Conservation (phyloP, 371 early-diverging fungal species). For the Encephalitozoon romaleae region DNA sequence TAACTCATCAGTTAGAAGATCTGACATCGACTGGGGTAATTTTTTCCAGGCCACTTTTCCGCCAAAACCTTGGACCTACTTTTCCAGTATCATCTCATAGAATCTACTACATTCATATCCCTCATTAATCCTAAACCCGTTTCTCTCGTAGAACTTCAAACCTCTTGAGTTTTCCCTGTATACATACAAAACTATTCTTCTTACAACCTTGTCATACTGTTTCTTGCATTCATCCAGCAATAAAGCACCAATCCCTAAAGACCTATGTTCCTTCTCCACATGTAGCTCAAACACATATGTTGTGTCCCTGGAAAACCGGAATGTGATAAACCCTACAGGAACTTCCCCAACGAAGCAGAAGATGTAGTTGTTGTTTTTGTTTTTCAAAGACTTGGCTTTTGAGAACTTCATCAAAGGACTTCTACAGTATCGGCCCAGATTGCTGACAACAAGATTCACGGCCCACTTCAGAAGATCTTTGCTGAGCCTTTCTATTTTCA, state of each 20-base stretch:
- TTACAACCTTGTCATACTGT: neutral
- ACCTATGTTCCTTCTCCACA: neutral
- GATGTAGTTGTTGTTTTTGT: neutral
- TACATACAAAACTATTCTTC: neutral
- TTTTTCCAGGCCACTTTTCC: conserved; percentile 9
- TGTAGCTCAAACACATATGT: conserved; percentile 16
- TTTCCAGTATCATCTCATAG: conserved; percentile 1
- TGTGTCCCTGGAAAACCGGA: neutral
- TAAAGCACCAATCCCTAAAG: neutral
- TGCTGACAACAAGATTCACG: neutral
- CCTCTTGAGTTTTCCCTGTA: neutral
- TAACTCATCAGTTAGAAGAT: conserved; percentile 45
- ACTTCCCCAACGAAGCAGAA: neutral
- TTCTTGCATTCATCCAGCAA: neutral
- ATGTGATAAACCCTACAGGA: neutral
- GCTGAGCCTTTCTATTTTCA: neutral
- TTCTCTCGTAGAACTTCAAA: neutral
- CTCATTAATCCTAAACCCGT: neutral
- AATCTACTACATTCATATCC: neutral
- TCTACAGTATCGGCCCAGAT: neutral
- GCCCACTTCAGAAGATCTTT: neutral
- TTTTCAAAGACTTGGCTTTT: neutral
- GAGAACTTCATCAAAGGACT: neutral
- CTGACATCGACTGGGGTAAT: conserved; percentile 14
- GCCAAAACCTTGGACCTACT: neutral